phyloP scores from a whole-genome alignment of 2,329 filamentous ascomycete species.

The Fonsecaea erecta region DNA sequence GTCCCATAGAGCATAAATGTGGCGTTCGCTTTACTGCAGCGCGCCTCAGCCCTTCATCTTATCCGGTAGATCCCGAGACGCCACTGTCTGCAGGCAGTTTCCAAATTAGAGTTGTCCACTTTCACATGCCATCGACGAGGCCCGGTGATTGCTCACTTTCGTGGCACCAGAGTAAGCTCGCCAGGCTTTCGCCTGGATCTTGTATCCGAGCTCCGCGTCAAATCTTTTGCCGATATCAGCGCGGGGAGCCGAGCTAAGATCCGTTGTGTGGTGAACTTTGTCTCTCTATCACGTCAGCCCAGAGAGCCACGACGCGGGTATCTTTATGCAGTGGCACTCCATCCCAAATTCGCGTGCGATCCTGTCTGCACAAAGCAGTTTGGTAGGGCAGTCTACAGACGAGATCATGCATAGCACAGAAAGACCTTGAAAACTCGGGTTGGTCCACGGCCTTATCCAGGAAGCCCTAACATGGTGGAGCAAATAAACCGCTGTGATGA shows the following conservation, averaged over 20 bases:
- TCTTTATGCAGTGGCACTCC: not conserved
- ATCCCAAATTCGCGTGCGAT: not conserved
- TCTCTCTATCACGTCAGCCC: not conserved
- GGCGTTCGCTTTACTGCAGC: constrained; percentile 1
- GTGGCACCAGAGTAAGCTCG: not conserved
- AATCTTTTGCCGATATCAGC: not conserved
- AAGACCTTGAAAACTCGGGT: not conserved
- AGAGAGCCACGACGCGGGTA: too few species aligned
- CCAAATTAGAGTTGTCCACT: not conserved
- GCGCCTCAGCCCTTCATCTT: not conserved
- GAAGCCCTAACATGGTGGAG: not conserved
- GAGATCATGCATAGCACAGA: not conserved
- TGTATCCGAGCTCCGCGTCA: not conserved
- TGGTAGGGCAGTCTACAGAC: not conserved
- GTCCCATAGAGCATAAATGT: constrained; percentile 5
- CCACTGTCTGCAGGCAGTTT: not conserved
- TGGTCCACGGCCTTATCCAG: not conserved
- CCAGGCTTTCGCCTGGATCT: not conserved
- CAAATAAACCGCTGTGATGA: not conserved
- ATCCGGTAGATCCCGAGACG: not conserved
- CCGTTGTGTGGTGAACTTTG: not conserved
- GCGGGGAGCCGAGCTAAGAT: not conserved
- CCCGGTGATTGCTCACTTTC: not conserved
- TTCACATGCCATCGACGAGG: constrained; percentile 6
- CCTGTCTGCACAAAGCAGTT: not conserved